Base-by-base conservation (phyloP, 768 basidiomycete genomes). In the Pisolithus tinctorius region DNA sequence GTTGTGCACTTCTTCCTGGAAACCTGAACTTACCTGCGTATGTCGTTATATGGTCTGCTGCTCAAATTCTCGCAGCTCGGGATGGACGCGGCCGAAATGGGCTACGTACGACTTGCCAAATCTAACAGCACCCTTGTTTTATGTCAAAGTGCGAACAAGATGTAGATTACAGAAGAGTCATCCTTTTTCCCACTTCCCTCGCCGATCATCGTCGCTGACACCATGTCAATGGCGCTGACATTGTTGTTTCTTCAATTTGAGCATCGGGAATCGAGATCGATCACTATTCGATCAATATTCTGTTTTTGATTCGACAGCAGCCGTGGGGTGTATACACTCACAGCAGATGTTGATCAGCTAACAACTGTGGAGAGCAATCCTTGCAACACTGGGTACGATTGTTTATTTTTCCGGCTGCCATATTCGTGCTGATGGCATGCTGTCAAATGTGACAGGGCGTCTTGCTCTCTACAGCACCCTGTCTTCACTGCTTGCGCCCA, bases 221-320 rank as follows among this genome's bases (percentile, higher is more conserved):
- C 60, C 39, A 52, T 29, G 44, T 39, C 20, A 48, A 50, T 44
- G 66, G 60, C 47, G 67, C 69, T 48, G 54, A 69, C 25, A 97
- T 97, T 62, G 93, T 62, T 93, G 96, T 57, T 97, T 96, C 66
- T 93, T 90, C 76, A 84, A 90, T 66, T 83, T 90, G 4, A 85
- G 88, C 57, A 81, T 88, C n/a, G n/a, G n/a, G n/a, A n/a, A n/a
- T n/a, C 3, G 76, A 66, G 25, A 69, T 89, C 59, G 94, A 97
- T 71, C 96, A 87, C 64, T 83, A 88, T 55, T 90, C 93, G 2
- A 73, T 95, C 61, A 88, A 89, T n/a, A n/a, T n/a, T 50, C 79
- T 87, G 0, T 76, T 91, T 1, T 66, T 87, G 11, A 62, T 63
- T 0, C 88, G 89, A 65, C 81, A 27, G 82, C 90, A 57, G 61